Evolutionary conservation across 2,329 filamentous ascomycete genomes (phyloP).

Genomic region (Torrubiellomyces zombiae): DNA sequence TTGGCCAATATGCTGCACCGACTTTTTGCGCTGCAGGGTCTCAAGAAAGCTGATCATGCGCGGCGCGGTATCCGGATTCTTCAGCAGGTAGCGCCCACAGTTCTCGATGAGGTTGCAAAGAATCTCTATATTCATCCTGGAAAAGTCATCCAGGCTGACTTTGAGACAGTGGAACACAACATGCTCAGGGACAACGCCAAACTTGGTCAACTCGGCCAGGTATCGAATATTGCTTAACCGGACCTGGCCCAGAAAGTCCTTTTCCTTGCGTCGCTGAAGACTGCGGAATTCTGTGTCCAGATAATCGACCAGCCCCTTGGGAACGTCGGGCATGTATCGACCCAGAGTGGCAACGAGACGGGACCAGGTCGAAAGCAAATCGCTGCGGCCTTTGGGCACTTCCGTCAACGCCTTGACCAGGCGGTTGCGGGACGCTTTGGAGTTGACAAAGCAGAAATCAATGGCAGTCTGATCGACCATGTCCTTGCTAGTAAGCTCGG

Average conservation of each 20-base stretch:
- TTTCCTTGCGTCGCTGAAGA: constrained; percentile 88
- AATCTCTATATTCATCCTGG: constrained; percentile 97
- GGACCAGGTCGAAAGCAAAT: constrained; percentile 82
- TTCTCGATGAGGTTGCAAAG: constrained; percentile 93
- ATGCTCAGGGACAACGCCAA: constrained; percentile 93
- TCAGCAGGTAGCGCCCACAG: constrained; percentile 82
- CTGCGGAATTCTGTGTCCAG: constrained; percentile 95
- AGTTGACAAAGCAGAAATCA: constrained; percentile 96
- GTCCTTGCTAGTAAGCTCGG: constrained; percentile 83
- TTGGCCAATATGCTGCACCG: constrained; percentile 84
- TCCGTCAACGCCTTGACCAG: constrained; percentile 87
- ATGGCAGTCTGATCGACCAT: constrained; percentile 81
- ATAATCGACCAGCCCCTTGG: constrained; percentile 78
- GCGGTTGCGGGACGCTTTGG: constrained; percentile 89
- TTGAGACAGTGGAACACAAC: constrained; percentile 98
- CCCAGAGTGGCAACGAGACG: constrained; percentile 83
- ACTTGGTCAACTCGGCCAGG: constrained; percentile 91
- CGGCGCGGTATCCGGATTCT: constrained; percentile 81
- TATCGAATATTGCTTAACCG: constrained; percentile 94
- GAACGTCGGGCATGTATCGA: constrained; percentile 87
- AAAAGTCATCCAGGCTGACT: constrained; percentile 93
- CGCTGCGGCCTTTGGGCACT: constrained; percentile 82
- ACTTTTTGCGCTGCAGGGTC: constrained; percentile 88
- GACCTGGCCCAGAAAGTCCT: constrained; percentile 90
- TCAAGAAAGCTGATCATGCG: constrained; percentile 90